Base-by-base conservation (phyloP, 148 eudicot species). In the Drosera capensis region DNA sequence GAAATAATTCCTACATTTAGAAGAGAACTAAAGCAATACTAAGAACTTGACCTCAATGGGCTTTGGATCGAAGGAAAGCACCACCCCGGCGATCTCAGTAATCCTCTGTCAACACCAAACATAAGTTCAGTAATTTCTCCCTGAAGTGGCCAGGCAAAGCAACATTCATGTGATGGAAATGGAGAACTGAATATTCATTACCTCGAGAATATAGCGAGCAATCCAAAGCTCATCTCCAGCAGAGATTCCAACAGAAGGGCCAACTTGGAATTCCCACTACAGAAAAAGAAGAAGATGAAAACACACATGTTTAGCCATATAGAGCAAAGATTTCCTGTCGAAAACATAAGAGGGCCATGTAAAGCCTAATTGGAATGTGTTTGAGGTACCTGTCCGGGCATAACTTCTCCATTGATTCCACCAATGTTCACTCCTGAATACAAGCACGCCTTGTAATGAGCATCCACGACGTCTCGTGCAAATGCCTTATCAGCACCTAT, bases 401-500 rank as follows among this genome's bases (percentile, higher is more conserved):
- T 78, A 28, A 78, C 85, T 54, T 78, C 85, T 3, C 70, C 85
- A 3, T 78, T 78, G 61, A 78, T 58, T 14, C 85, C 85, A 41
- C 79, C 70, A 0, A 78, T 73, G 63, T 73, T 78, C 22, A 78
- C 58, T 8, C 79, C 85, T 0, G 85, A 73, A 47, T 70, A 78
- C 6, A 78, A 55, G 41, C 85, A 78, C 5, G 85, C 77, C 45
- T 78, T 78, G 50, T 78, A 78, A 44, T 78, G 85, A 8, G 85
- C 30, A 37, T 78, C 79, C 8, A 78, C 85, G 3, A 78, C 60
- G 29, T 78, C 85, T 2, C 85, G 31, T 13, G 74, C 79, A 45
- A 62, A 73, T 0, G 79, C 60, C 35, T 69, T 69, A 31, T 69
- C 79, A 22, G 75, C 71, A 11, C 79, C 79, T 43, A 66, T 49